Evolutionary conservation across 257 asterid genomes (phyloP).

Genomic region (Solanum habrochaites): DNA sequence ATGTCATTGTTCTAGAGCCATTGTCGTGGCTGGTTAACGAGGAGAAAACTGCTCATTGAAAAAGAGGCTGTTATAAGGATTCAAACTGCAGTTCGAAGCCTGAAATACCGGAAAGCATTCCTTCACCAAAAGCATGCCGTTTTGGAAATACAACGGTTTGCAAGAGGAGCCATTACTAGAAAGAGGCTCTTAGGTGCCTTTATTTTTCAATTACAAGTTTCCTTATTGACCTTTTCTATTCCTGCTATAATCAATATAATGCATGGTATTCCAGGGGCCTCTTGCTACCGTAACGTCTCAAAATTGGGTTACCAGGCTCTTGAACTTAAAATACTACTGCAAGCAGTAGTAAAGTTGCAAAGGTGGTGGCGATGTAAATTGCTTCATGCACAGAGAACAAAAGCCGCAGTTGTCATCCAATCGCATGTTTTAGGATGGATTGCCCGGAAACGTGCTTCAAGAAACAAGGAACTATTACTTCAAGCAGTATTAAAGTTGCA

Average conservation of each 20-base stretch:
- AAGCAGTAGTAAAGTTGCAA: conserved; percentile 58
- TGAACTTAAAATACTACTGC: conserved; percentile 35
- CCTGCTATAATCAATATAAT: not conserved
- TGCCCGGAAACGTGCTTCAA: conserved; percentile 30
- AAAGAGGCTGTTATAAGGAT: conserved; percentile 49
- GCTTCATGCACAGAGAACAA: conserved; percentile 20
- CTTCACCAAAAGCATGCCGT: conserved; percentile 37
- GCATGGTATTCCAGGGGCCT: conserved; percentile 36
- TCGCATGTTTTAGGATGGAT: conserved; percentile 56
- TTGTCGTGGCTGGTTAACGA: conserved; percentile 57
- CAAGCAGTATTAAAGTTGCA: conserved; percentile 45
- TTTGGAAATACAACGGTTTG: conserved; percentile 46
- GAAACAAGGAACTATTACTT: conserved; percentile 24
- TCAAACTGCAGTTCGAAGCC: conserved; percentile 46
- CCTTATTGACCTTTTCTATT: not conserved
- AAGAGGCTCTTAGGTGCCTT: conserved; percentile 54
- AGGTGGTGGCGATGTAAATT: conserved; percentile 67
- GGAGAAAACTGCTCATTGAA: conserved; percentile 36
- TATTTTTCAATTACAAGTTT: not conserved
- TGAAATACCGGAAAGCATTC: conserved; percentile 30
- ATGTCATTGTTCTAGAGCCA: conserved; percentile 36
- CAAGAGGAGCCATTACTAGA: conserved; percentile 59
- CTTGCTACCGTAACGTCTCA: conserved; percentile 15
- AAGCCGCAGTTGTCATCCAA: conserved; percentile 55
- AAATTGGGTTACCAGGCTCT: conserved; percentile 10